A percentile compares a stretch with the other conserved stretches of the same genome.
Evolutionary conservation across 2,329 filamentous ascomycete genomes (phyloP).

Genomic region (Scedosporium boydii): DNA sequence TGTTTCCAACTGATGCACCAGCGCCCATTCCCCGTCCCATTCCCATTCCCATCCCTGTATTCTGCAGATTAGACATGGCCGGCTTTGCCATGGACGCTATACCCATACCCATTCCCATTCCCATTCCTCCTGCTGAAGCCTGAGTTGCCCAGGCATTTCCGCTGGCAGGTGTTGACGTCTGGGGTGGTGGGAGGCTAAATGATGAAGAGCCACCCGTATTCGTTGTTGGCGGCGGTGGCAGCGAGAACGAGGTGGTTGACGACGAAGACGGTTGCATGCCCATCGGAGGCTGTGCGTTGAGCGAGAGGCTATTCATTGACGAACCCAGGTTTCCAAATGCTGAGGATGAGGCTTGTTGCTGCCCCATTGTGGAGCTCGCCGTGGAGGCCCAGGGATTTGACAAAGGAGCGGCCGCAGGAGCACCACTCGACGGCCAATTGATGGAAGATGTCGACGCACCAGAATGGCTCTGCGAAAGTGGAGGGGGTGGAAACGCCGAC

Average conservation of each 20-base stretch:
- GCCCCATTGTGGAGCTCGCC: conserved; percentile 14
- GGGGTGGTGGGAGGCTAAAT: conserved; percentile 40
- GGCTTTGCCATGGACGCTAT: conserved; percentile 9
- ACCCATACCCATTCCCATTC: conserved; percentile 13
- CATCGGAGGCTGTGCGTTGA: conserved; percentile 30
- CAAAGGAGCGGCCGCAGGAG: conserved; percentile 20
- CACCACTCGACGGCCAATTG: conserved; percentile 39
- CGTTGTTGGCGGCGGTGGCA: conserved; percentile 42
- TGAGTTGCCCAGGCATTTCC: conserved; percentile 12
- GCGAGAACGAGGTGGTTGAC: conserved; percentile 35
- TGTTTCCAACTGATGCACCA: conserved; percentile 14
- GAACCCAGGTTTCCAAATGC: conserved; percentile 26
- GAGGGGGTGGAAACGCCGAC: conserved; percentile 17
- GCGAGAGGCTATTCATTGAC: conserved; percentile 38
- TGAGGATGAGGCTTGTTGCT: conserved; percentile 6
- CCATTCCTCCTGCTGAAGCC: conserved; percentile 13
- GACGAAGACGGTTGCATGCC: conserved; percentile 20
- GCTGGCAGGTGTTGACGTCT: conserved; percentile 10
- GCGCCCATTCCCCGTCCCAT: conserved; percentile 18
- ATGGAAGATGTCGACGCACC: conserved; percentile 26
- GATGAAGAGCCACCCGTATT: conserved; percentile 21
- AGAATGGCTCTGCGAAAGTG: conserved; percentile 12
- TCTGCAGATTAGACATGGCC: conserved; percentile 11
- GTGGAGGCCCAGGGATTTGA: conserved; percentile 40
- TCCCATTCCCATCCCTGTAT: conserved; percentile 13